Conservation (phyloP, 768 basidiomycete genomes). For the Hygrophorus russula region DNA sequence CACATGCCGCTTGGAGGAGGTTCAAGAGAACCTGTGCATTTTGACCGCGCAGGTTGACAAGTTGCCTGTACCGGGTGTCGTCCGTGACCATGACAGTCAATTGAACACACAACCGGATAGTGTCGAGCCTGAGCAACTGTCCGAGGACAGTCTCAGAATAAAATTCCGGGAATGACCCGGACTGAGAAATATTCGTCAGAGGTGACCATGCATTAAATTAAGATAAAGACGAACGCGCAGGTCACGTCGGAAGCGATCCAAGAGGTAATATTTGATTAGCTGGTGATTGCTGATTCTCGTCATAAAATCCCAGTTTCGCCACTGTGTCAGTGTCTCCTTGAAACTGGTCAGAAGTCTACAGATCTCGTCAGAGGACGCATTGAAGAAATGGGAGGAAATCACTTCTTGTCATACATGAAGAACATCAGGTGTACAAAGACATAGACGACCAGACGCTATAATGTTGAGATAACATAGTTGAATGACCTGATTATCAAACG, state of each 20-base stretch:
- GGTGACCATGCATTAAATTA: neutral
- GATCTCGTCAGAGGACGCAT: neutral
- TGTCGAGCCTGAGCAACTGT: neutral
- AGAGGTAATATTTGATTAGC: neutral
- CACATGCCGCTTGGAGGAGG: conserved; percentile 13
- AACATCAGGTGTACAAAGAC: too few relatives aligned
- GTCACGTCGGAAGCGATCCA: neutral
- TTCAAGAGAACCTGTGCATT: conserved; percentile 13
- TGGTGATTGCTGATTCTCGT: neutral
- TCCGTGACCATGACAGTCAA: neutral
- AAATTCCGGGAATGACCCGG: too few relatives aligned
- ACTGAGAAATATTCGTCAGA: too few relatives aligned
- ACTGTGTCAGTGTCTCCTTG: neutral
- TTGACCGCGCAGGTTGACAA: neutral
- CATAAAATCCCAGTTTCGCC: neutral
- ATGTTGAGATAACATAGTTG: too few relatives aligned
- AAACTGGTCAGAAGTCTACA: neutral
- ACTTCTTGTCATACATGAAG: too few relatives aligned
- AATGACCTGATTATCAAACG: too few relatives aligned
- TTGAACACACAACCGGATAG: neutral
- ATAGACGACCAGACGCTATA: too few relatives aligned
- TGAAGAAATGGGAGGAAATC: too few relatives aligned
- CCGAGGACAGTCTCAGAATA: neutral
- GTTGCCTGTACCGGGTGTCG: neutral
- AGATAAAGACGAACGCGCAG: neutral